These are phyloP conservation scores for Epichloe hybrida DNA, from an alignment of 2,329 filamentous ascomycete genomes.

Conservation along the genomic window DNA sequence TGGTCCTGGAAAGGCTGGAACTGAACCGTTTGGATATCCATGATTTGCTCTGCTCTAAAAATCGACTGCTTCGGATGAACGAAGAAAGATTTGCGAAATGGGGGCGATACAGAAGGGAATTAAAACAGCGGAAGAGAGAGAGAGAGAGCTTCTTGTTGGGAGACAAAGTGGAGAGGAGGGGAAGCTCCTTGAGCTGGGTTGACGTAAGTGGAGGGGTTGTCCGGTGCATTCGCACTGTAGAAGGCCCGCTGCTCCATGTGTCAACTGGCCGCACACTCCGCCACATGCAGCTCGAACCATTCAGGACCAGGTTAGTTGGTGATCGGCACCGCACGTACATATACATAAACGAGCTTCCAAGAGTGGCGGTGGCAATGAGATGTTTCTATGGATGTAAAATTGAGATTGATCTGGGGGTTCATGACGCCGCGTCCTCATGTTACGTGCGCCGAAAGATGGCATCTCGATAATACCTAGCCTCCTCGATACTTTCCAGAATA, in stretches of 20 bases:
- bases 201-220: slow-evolving; percentile 1
- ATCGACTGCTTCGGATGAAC: background rate
- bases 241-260: background rate
- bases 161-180: background rate
- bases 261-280: background rate
- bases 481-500: slow-evolving; percentile 88
- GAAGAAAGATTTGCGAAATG: background rate
- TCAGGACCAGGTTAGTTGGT: background rate
- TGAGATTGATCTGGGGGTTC: too few relatives aligned
- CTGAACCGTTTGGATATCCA: slow-evolving; percentile 64
- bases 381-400: background rate
- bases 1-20: slow-evolving; percentile 85
- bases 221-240: slow-evolving; percentile 11
- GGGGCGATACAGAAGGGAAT: too few relatives aligned
- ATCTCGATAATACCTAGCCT: slow-evolving; percentile 72
- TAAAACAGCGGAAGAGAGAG: background rate
- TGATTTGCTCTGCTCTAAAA: slow-evolving; percentile 27
- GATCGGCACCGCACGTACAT: background rate
- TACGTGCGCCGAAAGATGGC: slow-evolving; percentile 43
- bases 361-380: background rate
- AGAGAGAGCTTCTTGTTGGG: background rate
- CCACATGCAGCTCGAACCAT: background rate
- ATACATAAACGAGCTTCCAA: background rate
- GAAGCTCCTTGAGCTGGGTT: slow-evolving; percentile 15
- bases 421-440: background rate